phyloP scores from a whole-genome alignment of 2,329 filamentous ascomycete genomes.

The Cephalotrichum gorgonifer region DNA sequence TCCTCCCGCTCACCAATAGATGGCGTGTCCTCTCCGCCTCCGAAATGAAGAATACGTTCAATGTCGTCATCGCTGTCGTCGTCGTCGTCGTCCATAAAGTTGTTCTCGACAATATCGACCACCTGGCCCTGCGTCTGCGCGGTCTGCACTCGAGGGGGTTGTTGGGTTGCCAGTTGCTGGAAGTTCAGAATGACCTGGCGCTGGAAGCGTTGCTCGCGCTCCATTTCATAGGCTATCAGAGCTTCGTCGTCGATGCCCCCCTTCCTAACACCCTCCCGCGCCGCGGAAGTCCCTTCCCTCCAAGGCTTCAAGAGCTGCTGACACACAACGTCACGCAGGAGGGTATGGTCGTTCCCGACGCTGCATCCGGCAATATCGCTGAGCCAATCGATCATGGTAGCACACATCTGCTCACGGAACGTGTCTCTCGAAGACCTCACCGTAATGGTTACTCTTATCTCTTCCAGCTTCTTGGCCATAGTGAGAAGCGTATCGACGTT shows the following conservation, averaged over 20 bases:
- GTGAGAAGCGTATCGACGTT: constrained; percentile 63
- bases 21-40: constrained; percentile 26
- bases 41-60: constrained; percentile 19
- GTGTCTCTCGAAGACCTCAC: constrained; percentile 89
- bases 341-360: constrained; percentile 67
- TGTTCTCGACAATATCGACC: constrained; percentile 12
- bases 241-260: constrained; percentile 78
- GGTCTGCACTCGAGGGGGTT: constrained; percentile 12
- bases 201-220: constrained; percentile 22
- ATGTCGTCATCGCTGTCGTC: constrained; percentile 34
- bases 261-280: constrained; percentile 66
- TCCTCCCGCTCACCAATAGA: constrained; percentile 26
- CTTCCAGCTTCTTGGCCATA: constrained; percentile 80
- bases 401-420: constrained; percentile 96
- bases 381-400: constrained; percentile 94
- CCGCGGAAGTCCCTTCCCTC: constrained; percentile 75
- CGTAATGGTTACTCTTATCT: constrained; percentile 92
- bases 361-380: constrained; percentile 84
- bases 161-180: constrained; percentile 11
- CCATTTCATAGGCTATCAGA: constrained; percentile 40
- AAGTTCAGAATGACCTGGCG: constrained; percentile 22
- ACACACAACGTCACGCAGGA: constrained; percentile 74
- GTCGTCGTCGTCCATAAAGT: constrained; percentile 35
- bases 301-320: constrained; percentile 85
- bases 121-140: neutral